phyloP scores from a whole-genome alignment of 1,284 basidiomycete species.

The Wallemia hederae region DNA sequence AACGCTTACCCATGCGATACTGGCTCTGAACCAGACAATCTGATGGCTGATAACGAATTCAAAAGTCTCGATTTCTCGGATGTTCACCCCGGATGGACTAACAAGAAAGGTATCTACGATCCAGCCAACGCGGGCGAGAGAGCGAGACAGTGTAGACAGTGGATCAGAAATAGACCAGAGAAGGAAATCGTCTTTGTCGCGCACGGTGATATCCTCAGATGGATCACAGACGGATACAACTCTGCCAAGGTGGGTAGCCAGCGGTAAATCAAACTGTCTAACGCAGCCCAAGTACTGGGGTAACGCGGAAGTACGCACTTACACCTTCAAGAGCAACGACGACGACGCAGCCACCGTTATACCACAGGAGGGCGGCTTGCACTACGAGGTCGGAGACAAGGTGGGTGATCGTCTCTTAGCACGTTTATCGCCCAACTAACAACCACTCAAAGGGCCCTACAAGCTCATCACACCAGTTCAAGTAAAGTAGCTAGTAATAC shows the following conservation, averaged over 20 bases:
- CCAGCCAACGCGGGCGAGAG: slow-evolving; percentile 11
- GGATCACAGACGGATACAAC: slow-evolving; percentile 13
- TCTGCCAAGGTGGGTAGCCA: slow-evolving; percentile 9
- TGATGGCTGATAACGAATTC: slow-evolving; percentile 12
- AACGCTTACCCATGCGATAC: slow-evolving; percentile 15
- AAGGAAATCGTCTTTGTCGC: slow-evolving; percentile 18
- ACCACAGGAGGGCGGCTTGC: slow-evolving; percentile 4
- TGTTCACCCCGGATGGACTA: slow-evolving; percentile 13
- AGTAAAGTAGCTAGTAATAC: not conserved
- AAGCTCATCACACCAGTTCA: not conserved
- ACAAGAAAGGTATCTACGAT: slow-evolving; percentile 15
- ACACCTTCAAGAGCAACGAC: slow-evolving; percentile 11
- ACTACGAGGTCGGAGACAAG: not conserved
- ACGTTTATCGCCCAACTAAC: not conserved
- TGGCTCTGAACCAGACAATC: slow-evolving; percentile 10
- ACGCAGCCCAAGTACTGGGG: slow-evolving; percentile 11
- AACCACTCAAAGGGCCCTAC: not conserved
- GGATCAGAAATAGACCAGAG: slow-evolving; percentile 15
- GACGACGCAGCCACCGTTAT: slow-evolving; percentile 13
- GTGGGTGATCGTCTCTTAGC: not conserved
- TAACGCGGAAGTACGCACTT: slow-evolving; percentile 15
- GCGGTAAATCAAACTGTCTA: not conserved
- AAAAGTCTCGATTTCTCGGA: slow-evolving; percentile 14
- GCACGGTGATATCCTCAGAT: slow-evolving; percentile 17
- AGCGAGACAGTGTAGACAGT: slow-evolving; percentile 12